Base-by-base conservation (phyloP, 2,329 filamentous ascomycete genomes). In the Sordariomycetes sp. region DNA sequence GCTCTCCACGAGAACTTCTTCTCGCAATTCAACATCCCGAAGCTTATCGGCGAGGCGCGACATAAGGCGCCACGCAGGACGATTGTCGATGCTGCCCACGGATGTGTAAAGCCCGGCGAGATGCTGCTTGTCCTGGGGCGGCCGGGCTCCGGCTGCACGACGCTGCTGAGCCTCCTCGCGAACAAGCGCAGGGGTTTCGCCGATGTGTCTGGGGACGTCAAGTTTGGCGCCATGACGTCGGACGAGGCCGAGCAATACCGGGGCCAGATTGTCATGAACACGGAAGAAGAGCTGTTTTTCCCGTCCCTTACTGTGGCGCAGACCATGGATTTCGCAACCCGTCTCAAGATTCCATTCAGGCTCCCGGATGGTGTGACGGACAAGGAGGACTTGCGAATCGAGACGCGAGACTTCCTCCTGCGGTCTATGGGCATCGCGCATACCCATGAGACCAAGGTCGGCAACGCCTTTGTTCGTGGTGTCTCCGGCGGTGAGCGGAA, bases 111-210 rank as follows among this genome's bases (percentile, higher is more conserved):
- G 65, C 85, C 85, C 0, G 86, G 85, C 22, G 84, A 88, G 68
- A 87, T 88, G 85, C 69, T 87, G 1, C 70, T 88, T 0, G 84
- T 89, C 0, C 72, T 89, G 0, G 86, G 86, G 2, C 76, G 84
- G 1, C 85, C 86, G 0, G 86, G 85, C 0, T 76, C 82, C 2
- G 85, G 85, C 36, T 90, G 86, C 66, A 87, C 85, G 0, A 86
- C 85, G 0, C 74, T 90, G 17, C 73, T 90, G 52, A 89, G 86
- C 63, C 74, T 86, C 62, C 73, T 90, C 5, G 76, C 84, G 55
- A 89, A 89, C 63, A 76, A 80, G 57, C 72, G 84, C 42, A 69
- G 68, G 5, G 84, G 84, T 2, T 88, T 79, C 62, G 73, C 76
- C 48, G 73, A 72, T 2, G 75, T 87, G 2, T 66, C 74, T 1